Base-by-base conservation (phyloP, 2,329 filamentous ascomycete species). In the Sporothrix variecibatus region DNA sequence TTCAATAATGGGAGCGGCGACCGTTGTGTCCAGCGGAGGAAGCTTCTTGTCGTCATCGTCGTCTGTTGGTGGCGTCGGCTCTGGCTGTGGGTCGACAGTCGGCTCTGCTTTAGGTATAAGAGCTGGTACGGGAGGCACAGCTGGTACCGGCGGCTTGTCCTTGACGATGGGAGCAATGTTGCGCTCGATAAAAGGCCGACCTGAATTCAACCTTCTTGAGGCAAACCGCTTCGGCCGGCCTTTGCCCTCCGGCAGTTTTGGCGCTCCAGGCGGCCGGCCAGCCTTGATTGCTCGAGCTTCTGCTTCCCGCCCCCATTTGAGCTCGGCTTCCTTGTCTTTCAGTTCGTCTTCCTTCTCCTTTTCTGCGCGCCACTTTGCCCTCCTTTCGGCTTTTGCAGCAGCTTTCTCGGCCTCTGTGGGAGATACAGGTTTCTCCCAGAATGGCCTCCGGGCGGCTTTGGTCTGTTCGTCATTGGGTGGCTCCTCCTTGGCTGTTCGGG, bases 171-270 rank as follows among this genome's bases (percentile, higher is more conserved):
- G 28, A 2, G 12, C 9, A n/a, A 65, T 26, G 8, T 65, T 65
- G 62, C 15, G n/a, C 15, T n/a, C 23, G 7, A 72, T 60, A 26
- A n/a, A 62, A 2, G 69, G 53, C 23, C 8, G n/a, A 11, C 60
- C 40, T 17, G 23, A 11, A 12, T 72, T 46, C n/a, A 56, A 20
- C 12, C 31, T 62, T 12, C 9, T 31, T 20, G 43, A 12, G 20
- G 17, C 12, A 40, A 72, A 72, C 0, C 69, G 69, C 23, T 28
- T 49, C 26, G 69, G 69, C 17, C 69, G 53, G 2, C 69, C 69
- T 17, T 62, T 46, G 34, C 56, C 69, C 31, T 72, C 23, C 8
- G 56, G 62, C 11, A 38, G 53, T 43, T 40, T 49, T 1, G 40
- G 64, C 7, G 12, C 34, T 23, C 20, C 23, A 20, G 12, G 7